Evolutionary conservation across 1,139 yeast genomes (phyloP), one percentile per base, ranked within the genome.

Genomic region (Kodamaea derodonti): DNA sequence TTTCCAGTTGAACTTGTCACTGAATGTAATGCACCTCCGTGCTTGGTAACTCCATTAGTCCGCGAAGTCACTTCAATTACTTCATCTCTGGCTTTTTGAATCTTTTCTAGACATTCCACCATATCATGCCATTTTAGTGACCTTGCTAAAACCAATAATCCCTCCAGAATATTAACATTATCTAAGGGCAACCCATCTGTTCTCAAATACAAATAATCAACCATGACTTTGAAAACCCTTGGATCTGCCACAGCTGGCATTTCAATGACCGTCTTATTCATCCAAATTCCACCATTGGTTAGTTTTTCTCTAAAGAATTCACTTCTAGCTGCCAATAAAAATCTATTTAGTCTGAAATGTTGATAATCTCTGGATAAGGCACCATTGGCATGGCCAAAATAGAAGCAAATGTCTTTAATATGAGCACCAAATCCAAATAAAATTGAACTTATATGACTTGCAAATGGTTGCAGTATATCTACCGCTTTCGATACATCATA

Each of bases 391-490:
- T 52, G 49, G 4, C 54, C 50, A 31, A 66, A 51, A 14, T 45
- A 34, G 31, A 71, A 51, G 10, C 51, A 52, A 4, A 74, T 45
- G 44, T 78, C 84, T 17, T 61, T 57, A 3, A 62, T 42, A 14
- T 40, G 48, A 31, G 54, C 56, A 7, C 55, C 46, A 20, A 63
- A 56, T 10, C 49, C 59, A 18, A 74, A 47, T 34, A 80, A 56
- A 3, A 38, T 20, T 5, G 78, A 65, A 1, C 87, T 67, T 14
- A 84, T 59, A 54, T 82, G 87, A 3, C 80, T 70, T 1, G 87
- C 85, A 62, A 83, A 84, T 1, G 94, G 92, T 51, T 83, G 84
- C n/a, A 69, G 65, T 12, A 69, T 54, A 51, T 84, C 88, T 6
- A 80, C 80, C 0, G 80, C 77, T 48, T 81, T 84, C 4, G 86